Conservation (phyloP, 805 yeast species). For the Metschnikowia colocasiae region DNA sequence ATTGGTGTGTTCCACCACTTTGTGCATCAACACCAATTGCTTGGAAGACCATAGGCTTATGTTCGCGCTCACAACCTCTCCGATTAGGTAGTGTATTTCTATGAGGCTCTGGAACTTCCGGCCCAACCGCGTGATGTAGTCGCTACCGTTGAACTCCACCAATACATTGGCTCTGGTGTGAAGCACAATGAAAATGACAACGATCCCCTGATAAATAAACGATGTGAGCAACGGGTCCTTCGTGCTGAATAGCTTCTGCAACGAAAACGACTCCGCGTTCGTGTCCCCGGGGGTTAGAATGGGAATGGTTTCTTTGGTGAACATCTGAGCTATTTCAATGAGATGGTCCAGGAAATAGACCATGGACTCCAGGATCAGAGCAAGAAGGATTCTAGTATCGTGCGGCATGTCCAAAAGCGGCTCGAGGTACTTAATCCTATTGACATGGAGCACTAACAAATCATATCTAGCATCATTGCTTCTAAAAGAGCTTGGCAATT, state of each 20-base stretch:
- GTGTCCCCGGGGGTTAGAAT: constrained; percentile 9
- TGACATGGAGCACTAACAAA: constrained; percentile 45
- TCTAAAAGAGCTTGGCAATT: constrained; percentile 24
- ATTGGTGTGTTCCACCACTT: constrained; percentile 27
- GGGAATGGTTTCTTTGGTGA: constrained; percentile 12
- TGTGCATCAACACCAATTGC: constrained; percentile 29
- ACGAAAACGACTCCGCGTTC: constrained; percentile 13
- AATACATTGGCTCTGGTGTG: constrained; percentile 41
- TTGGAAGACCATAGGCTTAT: constrained; percentile 35
- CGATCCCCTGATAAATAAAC: constrained; percentile 49
- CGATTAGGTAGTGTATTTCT: constrained; percentile 23
- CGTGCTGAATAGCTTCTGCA: constrained; percentile 36
- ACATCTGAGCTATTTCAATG: constrained; percentile 13
- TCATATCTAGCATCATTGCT: constrained; percentile 40
- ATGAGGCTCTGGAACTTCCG: constrained; percentile 22
- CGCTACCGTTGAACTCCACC: constrained; percentile 18
- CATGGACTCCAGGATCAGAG: constrained; percentile 34
- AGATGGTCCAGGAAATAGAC: constrained; percentile 25
- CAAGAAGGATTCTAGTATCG: constrained; percentile 29
- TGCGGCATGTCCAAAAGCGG: constrained; percentile 45
- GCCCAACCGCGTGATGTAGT: constrained; percentile 25
- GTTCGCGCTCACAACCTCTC: constrained; percentile 16
- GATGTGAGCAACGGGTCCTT: constrained; percentile 47
- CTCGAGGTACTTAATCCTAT: constrained; percentile 49
- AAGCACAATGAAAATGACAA: constrained; percentile 47